Evolutionary conservation across 1,284 basidiomycete species (phyloP).

Genomic region (Clitocybe nebularis): DNA sequence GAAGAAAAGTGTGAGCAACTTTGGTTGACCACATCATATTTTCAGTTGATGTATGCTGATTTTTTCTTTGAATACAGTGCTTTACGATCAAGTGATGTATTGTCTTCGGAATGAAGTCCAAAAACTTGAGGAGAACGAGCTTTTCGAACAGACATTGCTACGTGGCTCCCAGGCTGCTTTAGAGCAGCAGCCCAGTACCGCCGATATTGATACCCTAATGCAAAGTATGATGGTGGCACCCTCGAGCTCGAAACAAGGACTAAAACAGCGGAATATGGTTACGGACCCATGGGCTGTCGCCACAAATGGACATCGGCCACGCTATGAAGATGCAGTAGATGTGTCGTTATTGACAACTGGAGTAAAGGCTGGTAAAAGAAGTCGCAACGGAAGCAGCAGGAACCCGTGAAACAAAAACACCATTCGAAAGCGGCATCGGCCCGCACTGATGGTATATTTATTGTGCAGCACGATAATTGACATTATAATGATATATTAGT

Average conservation of each 20-base stretch:
- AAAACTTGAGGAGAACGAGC: conserved; percentile 60
- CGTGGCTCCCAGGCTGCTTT: conserved; percentile 50
- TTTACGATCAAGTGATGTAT: conserved; percentile 43
- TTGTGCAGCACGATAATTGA: conserved; percentile 2
- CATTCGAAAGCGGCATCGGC: no score
- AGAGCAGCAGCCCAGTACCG: conserved; percentile 48
- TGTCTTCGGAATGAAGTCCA: conserved; percentile 50
- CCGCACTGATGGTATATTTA: background rate
- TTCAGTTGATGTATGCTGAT: no score
- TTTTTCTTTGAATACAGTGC: conserved; percentile 17
- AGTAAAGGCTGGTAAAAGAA: conserved; percentile 26
- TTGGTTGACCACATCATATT: no score
- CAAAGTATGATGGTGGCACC: conserved; percentile 50
- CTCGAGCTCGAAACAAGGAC: conserved; percentile 5
- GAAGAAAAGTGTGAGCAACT: conserved; percentile 40
- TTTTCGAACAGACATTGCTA: conserved; percentile 57
- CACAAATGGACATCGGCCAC: conserved; percentile 18
- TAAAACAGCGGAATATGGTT: conserved; percentile 11
- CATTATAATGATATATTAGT: background rate
- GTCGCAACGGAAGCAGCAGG: conserved; percentile 26
- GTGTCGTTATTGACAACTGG: conserved; percentile 16
- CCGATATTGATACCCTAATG: conserved; percentile 61
- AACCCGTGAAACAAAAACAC: conserved; percentile 14
- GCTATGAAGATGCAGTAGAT: conserved; percentile 12
- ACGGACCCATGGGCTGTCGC: conserved; percentile 29